Evolutionary conservation across 495 filamentous ascomycete genomes (phyloP).

Genomic region (Trichoderma erinaceum): DNA sequence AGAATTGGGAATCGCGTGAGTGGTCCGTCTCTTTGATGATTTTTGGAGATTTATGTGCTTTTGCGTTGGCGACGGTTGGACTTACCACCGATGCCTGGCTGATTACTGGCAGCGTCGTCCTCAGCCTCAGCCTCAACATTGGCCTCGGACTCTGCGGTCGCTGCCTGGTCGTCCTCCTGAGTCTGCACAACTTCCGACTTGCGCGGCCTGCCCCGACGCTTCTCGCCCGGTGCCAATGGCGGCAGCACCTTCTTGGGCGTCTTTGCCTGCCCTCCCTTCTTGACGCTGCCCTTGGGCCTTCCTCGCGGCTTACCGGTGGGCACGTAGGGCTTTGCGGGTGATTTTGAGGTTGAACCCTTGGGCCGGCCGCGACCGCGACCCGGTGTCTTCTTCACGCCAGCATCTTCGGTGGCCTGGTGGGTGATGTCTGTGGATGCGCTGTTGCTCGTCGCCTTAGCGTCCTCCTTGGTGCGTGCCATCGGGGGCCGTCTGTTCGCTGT

Average conservation of each 20-base stretch:
- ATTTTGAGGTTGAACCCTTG: constrained; percentile 19
- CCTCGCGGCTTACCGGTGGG: constrained; percentile 41
- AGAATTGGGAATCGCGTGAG: constrained; percentile 1
- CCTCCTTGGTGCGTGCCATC: constrained; percentile 12
- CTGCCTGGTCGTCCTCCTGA: not conserved
- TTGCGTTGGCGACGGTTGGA: constrained; percentile 10
- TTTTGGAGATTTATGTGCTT: not conserved
- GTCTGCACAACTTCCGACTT: constrained; percentile 22
- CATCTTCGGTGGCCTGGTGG: constrained; percentile 21
- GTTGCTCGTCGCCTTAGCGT: not conserved
- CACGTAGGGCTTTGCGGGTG: constrained; percentile 26
- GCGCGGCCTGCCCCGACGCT: constrained; percentile 31
- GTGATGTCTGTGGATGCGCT: not conserved
- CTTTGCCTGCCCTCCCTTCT: constrained; percentile 26
- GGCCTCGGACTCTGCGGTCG: not conserved
- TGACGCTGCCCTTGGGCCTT: constrained; percentile 37
- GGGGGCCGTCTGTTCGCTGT: not conserved
- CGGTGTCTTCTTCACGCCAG: constrained; percentile 21
- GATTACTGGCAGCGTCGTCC: not conserved
- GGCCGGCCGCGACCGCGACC: constrained; percentile 44
- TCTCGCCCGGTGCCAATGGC: constrained; percentile 17
- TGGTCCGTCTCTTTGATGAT: not conserved
- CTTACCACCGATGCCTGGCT: constrained; percentile 11
- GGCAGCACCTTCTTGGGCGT: constrained; percentile 15
- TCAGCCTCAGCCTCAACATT: not conserved